These are phyloP conservation scores for Diaporthe sp. DNA, from an alignment of 2,329 filamentous ascomycete species.

Conservation along the genomic window DNA sequence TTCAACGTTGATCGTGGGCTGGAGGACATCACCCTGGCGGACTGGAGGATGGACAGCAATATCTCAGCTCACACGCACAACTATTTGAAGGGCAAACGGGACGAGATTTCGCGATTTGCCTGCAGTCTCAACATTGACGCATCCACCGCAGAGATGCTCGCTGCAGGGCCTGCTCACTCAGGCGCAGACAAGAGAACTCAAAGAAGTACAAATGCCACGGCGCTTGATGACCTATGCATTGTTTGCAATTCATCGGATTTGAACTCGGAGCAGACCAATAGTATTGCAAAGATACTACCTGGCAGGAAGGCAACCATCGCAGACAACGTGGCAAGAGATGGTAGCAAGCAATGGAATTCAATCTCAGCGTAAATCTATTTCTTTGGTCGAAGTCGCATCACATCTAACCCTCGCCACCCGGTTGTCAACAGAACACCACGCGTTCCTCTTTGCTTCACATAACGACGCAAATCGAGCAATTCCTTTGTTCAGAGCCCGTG, in stretches of 20 bases:
- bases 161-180: conserved; percentile 13
- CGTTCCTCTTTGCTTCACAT: neutral
- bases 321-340: neutral
- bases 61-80: conserved; percentile 46
- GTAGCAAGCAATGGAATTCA: conserved; percentile 4
- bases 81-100: conserved; percentile 42
- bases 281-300: neutral
- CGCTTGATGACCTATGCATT: neutral
- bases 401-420: too few species aligned
- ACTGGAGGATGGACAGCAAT: conserved; percentile 46
- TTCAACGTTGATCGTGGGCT: conserved; percentile 50
- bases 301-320: neutral
- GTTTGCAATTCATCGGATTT: neutral
- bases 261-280: neutral
- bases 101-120: neutral
- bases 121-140: neutral
- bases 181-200: neutral
- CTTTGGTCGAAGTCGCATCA: too few species aligned
- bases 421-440: neutral
- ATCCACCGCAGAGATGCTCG: neutral
- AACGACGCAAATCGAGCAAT: neutral
- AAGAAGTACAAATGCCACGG: neutral
- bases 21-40: conserved; percentile 45
- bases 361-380: too few species aligned
- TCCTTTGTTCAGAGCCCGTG: neutral